Base-by-base conservation (phyloP, 2,329 filamentous ascomycete genomes). In the Coniochaeta sp. region DNA sequence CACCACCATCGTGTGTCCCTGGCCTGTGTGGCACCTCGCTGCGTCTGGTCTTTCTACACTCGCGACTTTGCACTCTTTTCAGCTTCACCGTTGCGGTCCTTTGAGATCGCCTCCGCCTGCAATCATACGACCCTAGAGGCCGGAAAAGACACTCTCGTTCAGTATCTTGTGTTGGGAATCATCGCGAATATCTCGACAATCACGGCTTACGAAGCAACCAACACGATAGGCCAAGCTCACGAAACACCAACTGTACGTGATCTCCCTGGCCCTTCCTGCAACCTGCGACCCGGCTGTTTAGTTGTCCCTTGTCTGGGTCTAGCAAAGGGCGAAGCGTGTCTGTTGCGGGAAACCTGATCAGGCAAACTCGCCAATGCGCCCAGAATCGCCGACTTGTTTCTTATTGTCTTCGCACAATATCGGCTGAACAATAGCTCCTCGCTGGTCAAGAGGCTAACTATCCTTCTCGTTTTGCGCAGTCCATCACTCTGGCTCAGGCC, bases 241-340 rank as follows among this genome's bases (percentile, higher is more conserved):
- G 68, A 72, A 73, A 74, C 70, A 57, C 64, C 62, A 66, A 65
- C 57, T 61, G 71, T 72, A 71, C 61, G 70, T 72, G 67, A 67
- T 67, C 60, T n/a, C 61, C 45, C 61, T 52, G 57, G 56, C 62
- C 62, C 61, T 64, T 59, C 63, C 57, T 65, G 60, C 58, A 57
- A 65, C 63, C 60, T 60, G 60, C 58, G 57, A 65, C 63, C 60
- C 61, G 59, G 59, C 63, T 64, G 61, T 60, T 61, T 57, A 63
- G 58, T 57, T 59, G 52, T 61, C 57, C 60, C 62, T 58, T 58
- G 60, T 57, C 57, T 58, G 53, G 55, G 50, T 54, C 52, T 52
- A 53, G 54, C 52, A 51, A 50, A 55, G 53, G 56, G 55, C 55
- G 57, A 61, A 57, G 58, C 56, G 42, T 57, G 56, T 58, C 53